Base-by-base conservation (phyloP, 2,329 filamentous ascomycete genomes). In the Diaporthe longicolla region DNA sequence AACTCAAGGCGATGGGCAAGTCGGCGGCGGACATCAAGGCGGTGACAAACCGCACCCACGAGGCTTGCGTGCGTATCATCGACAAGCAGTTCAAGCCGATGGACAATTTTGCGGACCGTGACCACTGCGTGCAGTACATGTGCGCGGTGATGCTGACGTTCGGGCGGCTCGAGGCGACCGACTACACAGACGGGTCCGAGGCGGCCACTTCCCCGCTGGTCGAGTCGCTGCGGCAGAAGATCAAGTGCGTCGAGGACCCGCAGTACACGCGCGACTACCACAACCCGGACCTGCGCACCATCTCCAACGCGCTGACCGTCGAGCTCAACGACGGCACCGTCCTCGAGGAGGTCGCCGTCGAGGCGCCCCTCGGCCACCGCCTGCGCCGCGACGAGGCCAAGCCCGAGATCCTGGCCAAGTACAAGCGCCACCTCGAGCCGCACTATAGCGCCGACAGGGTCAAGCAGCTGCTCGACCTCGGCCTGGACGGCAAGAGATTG, bases 81-180 rank as follows among this genome's bases (percentile, higher is more conserved):
- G 97, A 99, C 91, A 99, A 99, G 90, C 97, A 99, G 87, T 97
- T 98, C 90, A 98, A 98, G 91, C 93, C 95, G 79, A 97, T 99
- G 94, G 95, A 98, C 89, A 99, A 99, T 92, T 99, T 98, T 82
- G 97, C 97, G 82, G 97, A 99, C 87, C 95, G 97, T 82, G 97
- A 99, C 86, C 97, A 99, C 90, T 99, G 97, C 87, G 96, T 99
- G 79, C 97, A 98, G 88, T 99, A 99, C 91, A 99, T 99, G 97
- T 94, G 95, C 82, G 89, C 95, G 77, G 95, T 95, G 81, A 98
- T 98, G 95, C 93, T 99, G 78, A 93, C 93, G 78, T 98, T 96
- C 85, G 95, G 97, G 84, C 95, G 97, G 78, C 93, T 99, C 76
- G 94, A 95, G 80, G 96, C 97, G 68, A 94, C 90, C 77, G 97